Evolutionary conservation across 1,284 basidiomycete species (phyloP).

Genomic region (Ceratobasidium sp.): DNA sequence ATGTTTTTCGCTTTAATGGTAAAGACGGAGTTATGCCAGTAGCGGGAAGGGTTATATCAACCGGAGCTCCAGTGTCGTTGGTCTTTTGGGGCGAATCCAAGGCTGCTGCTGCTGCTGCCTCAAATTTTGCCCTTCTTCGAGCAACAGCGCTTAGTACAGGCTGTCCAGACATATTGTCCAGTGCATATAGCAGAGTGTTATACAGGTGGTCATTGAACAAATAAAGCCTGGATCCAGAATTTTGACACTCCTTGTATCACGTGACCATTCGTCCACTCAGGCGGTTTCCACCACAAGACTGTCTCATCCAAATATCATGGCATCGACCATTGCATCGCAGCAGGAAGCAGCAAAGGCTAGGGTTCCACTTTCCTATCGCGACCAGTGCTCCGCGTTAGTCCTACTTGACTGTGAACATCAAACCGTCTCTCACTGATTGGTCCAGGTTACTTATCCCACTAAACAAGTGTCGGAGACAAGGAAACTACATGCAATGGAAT

Average conservation of each 20-base stretch:
- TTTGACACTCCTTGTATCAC: not conserved
- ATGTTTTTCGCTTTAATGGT: conserved; percentile 28
- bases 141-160: conserved; percentile 40
- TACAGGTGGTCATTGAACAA: not conserved
- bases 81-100: not conserved
- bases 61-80: not conserved
- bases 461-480: conserved; percentile 77
- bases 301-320: conserved; percentile 44
- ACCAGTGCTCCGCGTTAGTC: conserved; percentile 88
- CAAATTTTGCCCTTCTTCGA: conserved; percentile 34
- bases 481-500: conserved; percentile 78
- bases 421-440: not conserved
- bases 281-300: not conserved
- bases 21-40: not conserved
- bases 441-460: conserved; percentile 81
- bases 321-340: conserved; percentile 79
- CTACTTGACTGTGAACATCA: not conserved
- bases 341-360: conserved; percentile 76
- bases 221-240: not conserved
- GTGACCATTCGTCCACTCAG: not conserved
- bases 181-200: not conserved
- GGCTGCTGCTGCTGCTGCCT: not conserved
- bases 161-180: conserved; percentile 9
- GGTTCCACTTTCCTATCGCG: conserved; percentile 84
- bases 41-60: not conserved